Evolutionary conservation across 2,329 filamentous ascomycete genomes (phyloP).

Genomic region (Sporothrix phasma): DNA sequence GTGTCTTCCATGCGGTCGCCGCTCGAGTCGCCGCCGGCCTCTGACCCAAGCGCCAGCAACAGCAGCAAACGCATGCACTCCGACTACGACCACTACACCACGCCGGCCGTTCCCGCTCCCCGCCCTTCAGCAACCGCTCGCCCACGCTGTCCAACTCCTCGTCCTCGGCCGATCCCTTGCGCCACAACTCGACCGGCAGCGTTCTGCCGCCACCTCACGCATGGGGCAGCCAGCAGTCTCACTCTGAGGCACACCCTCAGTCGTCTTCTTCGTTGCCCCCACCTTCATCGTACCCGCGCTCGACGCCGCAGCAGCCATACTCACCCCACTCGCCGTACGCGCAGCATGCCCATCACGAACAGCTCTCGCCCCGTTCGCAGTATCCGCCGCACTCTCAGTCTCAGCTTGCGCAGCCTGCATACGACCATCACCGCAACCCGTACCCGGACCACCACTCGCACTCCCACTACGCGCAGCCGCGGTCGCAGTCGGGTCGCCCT

Average conservation of each 20-base stretch:
- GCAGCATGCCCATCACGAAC: conserved; percentile 5
- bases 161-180: background rate
- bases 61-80: conserved; percentile 39
- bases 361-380: conserved; percentile 11
- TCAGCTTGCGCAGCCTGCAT: background rate
- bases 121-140: conserved; percentile 20
- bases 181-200: background rate
- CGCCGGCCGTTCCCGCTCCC: conserved; percentile 24
- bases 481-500: conserved; percentile 4
- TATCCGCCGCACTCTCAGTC: conserved; percentile 16
- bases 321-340: background rate
- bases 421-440: background rate
- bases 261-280: background rate
- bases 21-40: conserved; percentile 3
- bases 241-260: too few species aligned
- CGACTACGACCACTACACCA: conserved; percentile 37
- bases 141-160: conserved; percentile 16
- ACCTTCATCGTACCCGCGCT: background rate
- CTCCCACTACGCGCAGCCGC: background rate
- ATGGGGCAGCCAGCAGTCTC: conserved; percentile 5
- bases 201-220: conserved; percentile 18
- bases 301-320: background rate
- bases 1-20: conserved; percentile 24
- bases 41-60: conserved; percentile 17
- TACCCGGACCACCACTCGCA: conserved; percentile 2